Evolutionary conservation across 2,329 filamentous ascomycete species (phyloP).

Genomic region (Aspergillus ochraceus): DNA sequence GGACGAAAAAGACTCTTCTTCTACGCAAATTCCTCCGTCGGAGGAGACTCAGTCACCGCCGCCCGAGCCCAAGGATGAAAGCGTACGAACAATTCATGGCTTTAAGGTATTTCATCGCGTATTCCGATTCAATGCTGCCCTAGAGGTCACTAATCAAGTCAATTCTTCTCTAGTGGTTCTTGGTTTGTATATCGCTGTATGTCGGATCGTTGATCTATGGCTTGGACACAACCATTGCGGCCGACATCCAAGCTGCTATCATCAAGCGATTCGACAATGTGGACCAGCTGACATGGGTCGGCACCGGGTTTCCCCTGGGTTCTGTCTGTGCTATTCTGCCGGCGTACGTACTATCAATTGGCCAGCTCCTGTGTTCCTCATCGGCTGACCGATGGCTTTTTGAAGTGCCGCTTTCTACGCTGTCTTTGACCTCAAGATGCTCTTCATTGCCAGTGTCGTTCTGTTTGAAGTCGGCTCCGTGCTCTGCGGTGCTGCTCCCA

Average conservation of each 20-base stretch:
- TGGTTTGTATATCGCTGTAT: not conserved
- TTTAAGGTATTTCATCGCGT: not conserved
- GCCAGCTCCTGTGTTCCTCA: not conserved
- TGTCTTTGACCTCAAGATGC: constrained; percentile 46
- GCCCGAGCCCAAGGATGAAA: not conserved
- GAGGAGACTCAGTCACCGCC: not conserved
- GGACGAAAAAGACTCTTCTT: not conserved
- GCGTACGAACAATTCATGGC: not conserved
- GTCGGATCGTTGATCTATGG: not conserved
- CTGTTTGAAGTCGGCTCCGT: constrained; percentile 29
- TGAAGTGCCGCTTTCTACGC: constrained; percentile 7
- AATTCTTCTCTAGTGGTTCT: not conserved
- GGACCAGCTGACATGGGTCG: not conserved
- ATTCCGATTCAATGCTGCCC: not conserved
- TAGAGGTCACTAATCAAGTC: not conserved
- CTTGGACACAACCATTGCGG: not conserved
- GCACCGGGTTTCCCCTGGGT: not conserved
- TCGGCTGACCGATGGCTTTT: not conserved
- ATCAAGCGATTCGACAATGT: not conserved
- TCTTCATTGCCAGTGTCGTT: constrained; percentile 25
- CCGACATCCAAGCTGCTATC: not conserved
- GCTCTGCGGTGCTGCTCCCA: constrained; percentile 44
- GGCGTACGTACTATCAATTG: not conserved
- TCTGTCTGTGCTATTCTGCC: not conserved
- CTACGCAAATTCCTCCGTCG: not conserved